Conservation (phyloP, 495 filamentous ascomycete genomes). For the Tetracladium marchalianum region DNA sequence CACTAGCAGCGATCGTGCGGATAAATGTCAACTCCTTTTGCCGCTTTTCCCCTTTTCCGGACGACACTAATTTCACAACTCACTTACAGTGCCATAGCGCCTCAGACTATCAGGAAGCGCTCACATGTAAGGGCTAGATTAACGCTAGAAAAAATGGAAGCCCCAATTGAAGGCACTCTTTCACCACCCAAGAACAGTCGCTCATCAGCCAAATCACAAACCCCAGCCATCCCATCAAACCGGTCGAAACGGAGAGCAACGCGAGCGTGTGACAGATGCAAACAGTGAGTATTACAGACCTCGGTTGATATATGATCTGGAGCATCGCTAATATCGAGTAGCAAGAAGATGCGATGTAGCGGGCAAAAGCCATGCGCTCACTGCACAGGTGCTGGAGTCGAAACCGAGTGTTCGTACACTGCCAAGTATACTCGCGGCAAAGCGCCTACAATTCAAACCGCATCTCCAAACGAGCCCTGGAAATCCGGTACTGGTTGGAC, state of each 20-base stretch:
- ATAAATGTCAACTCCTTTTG: no score
- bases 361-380: constrained; percentile 5
- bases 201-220: no score
- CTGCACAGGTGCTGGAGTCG: neutral
- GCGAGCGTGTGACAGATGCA: constrained; percentile 4
- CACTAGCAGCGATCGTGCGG: no score
- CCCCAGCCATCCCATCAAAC: neutral
- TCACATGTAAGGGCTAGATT: no score
- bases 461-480: neutral
- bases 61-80: no score
- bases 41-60: no score
- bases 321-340: neutral
- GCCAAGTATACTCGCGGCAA: constrained; percentile 1
- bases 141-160: no score
- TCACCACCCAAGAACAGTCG: no score
- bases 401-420: neutral
- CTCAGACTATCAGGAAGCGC: no score
- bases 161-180: no score
- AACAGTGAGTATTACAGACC: neutral
- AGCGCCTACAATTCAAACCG: neutral
- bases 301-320: neutral
- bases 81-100: no score
- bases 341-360: constrained; percentile 5
- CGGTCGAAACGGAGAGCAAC: neutral
- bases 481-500: neutral